Evolutionary conservation across 306 rosid species (phyloP).

Genomic region (Morella rubra): DNA sequence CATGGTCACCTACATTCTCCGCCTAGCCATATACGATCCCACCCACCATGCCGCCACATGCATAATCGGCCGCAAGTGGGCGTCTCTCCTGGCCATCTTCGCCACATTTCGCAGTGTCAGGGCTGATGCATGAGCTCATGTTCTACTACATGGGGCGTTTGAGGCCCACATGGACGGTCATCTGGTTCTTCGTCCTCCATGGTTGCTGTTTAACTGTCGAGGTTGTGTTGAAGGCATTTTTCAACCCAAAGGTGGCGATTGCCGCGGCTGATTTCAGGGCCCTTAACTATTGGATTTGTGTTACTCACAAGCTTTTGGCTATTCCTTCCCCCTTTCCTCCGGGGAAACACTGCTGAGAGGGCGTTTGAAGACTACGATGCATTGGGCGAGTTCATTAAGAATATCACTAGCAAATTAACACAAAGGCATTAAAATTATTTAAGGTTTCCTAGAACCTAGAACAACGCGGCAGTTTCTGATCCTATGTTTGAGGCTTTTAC

Average conservation of each 20-base stretch:
- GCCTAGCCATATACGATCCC: conserved; percentile 56
- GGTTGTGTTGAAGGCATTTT: conserved; percentile 42
- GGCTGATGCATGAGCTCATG: conserved; percentile 65
- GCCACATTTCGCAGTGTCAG: conserved; percentile 58
- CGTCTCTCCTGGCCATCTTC: conserved; percentile 36
- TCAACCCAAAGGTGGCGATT: conserved; percentile 30
- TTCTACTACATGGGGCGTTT: conserved; percentile 49
- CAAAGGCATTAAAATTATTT: no score
- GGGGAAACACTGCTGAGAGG: conserved; percentile 42
- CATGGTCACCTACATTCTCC: conserved; percentile 48
- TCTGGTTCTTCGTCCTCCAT: conserved; percentile 60
- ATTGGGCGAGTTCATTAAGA: conserved; percentile 35
- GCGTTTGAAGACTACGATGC: conserved; percentile 67
- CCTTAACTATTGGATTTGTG: conserved; percentile 55
- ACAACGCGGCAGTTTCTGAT: no score
- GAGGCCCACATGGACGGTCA: conserved; percentile 57
- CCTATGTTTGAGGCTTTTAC: no score
- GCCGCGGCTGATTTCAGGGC: conserved; percentile 46
- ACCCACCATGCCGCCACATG: not conserved
- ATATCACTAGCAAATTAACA: conserved; percentile 1
- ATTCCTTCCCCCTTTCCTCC: conserved; percentile 60
- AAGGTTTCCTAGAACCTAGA: no score
- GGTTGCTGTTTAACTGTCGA: conserved; percentile 51
- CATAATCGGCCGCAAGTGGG: conserved; percentile 38
- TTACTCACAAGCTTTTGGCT: conserved; percentile 50